A percentile compares a stretch with the other conserved stretches of the same genome.
phyloP scores from a whole-genome alignment of 2,329 filamentous ascomycete genomes.

The Paraphoma chrysanthemicola region DNA sequence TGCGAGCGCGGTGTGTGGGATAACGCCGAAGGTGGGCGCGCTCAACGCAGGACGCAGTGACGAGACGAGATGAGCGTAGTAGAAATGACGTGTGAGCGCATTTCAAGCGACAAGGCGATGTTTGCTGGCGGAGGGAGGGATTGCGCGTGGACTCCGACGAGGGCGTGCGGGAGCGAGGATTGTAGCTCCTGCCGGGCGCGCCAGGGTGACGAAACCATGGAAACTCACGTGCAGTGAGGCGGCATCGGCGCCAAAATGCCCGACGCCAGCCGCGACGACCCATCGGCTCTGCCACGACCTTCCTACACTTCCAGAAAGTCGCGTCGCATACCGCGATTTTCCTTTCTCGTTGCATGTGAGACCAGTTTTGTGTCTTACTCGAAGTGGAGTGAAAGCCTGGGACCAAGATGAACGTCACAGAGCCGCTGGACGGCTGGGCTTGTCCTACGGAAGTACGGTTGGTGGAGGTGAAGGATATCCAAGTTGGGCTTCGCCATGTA shows the following conservation, averaged over 20 bases:
- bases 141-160: constrained; percentile 20
- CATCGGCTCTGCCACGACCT: neutral
- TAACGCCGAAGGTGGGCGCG: constrained; percentile 26
- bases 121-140: constrained; percentile 28
- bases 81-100: constrained; percentile 33
- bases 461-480: too few relatives aligned
- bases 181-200: constrained; percentile 18
- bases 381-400: too few relatives aligned
- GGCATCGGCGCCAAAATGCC: neutral
- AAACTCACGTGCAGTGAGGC: constrained; percentile 6
- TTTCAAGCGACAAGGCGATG: constrained; percentile 30
- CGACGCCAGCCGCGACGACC: constrained; percentile 1
- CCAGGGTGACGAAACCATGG: constrained; percentile 23
- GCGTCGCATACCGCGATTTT: neutral
- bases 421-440: too few relatives aligned
- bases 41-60: constrained; percentile 20
- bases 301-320: neutral
- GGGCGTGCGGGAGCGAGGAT: constrained; percentile 10
- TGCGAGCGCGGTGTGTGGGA: constrained; percentile 22
- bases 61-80: constrained; percentile 22
- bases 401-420: too few relatives aligned
- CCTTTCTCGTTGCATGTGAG: neutral
- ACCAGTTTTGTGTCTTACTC: too few relatives aligned
- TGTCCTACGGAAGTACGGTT: too few relatives aligned
- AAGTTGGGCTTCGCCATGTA: too few relatives aligned